phyloP scores from a whole-genome alignment of 148 eudicot genomes.

The Camellia japonica region DNA sequence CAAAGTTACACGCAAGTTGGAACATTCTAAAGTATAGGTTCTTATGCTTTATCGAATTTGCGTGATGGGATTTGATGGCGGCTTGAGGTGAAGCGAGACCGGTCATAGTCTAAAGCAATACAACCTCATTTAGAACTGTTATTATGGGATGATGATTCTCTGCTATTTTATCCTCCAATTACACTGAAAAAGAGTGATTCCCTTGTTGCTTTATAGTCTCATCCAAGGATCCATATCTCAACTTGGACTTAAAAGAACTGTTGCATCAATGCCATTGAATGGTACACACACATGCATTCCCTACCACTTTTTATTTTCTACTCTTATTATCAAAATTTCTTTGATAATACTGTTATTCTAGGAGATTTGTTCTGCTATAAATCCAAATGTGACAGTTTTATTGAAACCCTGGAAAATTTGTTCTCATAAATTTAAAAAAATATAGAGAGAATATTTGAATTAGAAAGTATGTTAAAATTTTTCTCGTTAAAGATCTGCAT shows the following conservation, averaged over 20 bases:
- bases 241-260: background rate
- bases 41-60: constrained; percentile 30
- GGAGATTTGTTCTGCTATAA: too few relatives aligned
- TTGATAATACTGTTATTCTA: too few relatives aligned
- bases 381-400: too few relatives aligned
- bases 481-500: too few relatives aligned
- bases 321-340: background rate
- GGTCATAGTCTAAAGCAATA: constrained; percentile 30
- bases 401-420: too few relatives aligned
- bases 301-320: background rate
- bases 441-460: too few relatives aligned
- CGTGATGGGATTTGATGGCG: constrained; percentile 23
- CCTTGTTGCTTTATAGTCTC: constrained; percentile 24
- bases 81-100: constrained; percentile 16
- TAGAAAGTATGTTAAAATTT: too few relatives aligned
- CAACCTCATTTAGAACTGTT: constrained; percentile 32
- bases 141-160: constrained; percentile 31
- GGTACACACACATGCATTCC: background rate
- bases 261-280: background rate
- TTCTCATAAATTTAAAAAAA: too few relatives aligned
- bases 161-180: constrained; percentile 45
- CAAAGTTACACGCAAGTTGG: constrained; percentile 29
- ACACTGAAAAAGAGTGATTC: constrained; percentile 24
- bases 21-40: constrained; percentile 49
- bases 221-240: constrained; percentile 4